Evolutionary conservation across 257 asterid genomes (phyloP), one percentile per base, ranked within the genome.

Genomic region (Jacaranda copaia): DNA sequence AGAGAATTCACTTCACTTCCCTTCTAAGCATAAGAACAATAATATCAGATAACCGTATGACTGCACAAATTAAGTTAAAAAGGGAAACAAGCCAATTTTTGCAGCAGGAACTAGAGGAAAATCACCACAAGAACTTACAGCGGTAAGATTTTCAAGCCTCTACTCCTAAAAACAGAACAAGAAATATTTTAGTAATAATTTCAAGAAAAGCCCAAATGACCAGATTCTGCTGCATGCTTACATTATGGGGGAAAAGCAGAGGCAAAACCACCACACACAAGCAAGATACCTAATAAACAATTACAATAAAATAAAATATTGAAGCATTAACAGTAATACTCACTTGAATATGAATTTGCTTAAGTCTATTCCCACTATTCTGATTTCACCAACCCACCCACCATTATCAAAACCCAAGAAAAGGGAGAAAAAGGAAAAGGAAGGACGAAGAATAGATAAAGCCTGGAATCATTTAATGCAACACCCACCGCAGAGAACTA

Each of bases 211-310:
- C 9, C 39, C 40, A 71, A 39, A 15, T 39, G 38, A 58, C 32
- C 20, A 64, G 55, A 36, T 40, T 48, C 15, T 68, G 40, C 46
- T 74, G 80, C 84, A 81, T 77, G 81, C 76, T 73, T 73, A 64
- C 68, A 49, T 56, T 19, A 43, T 74, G 80, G 72, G 7, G 40
- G 19, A 61, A 68, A 71, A 46, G 6, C 58, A 19, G 0, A 6
- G 46, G 57, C 58, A 25, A 8, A 19, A 59, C 35, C 51, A 74
- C 35, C 20, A 45, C 72, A 51, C 4, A 36, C n/a, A 52, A 42
- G 12, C 7, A 38, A 14, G 46, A 42, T 42, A 42, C 76, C 55
- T 14, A 12, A 16, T 46, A 73, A 58, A 67, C 46, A 51, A 19
- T 13, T 19, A n/a, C 13, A 16, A 39, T 36, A 60, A 43, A 51